Percentiles rank a stretch among this genome's conserved stretches.
These are phyloP conservation scores for Colletotrichum limetticola DNA, from an alignment of 2,329 filamentous ascomycete species.

Conservation along the genomic window DNA sequence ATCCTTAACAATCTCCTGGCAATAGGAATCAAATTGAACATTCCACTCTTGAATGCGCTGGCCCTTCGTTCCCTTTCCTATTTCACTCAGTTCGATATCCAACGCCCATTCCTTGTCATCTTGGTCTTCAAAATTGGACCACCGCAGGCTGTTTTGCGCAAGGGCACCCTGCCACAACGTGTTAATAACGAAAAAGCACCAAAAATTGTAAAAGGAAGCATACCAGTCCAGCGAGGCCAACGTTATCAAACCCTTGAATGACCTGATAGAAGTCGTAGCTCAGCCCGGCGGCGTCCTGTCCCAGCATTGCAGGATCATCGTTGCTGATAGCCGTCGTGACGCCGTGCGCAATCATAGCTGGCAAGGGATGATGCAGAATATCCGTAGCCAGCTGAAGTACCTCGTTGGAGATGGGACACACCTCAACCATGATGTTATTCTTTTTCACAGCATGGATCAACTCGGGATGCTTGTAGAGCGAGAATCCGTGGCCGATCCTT, in stretches of 20 bases:
- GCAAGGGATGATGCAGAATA: conserved; percentile 3
- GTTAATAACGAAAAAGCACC: not conserved
- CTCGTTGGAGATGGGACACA: not conserved
- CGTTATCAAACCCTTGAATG: not conserved
- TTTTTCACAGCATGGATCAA: not conserved
- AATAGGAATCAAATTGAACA: not conserved
- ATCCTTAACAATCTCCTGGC: not conserved
- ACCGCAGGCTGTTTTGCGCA: not conserved
- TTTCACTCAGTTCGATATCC: not conserved
- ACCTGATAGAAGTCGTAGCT: conserved; percentile 73
- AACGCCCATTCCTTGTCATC: not conserved
- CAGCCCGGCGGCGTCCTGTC: not conserved
- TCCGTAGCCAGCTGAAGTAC: conserved; percentile 65
- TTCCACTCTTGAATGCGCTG: not conserved
- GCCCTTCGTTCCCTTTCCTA: not conserved
- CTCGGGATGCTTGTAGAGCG: not conserved
- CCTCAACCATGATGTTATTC: not conserved
- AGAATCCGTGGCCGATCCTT: not conserved
- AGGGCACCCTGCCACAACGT: not conserved
- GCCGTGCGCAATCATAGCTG: conserved; percentile 77
- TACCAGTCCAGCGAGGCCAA: not conserved
- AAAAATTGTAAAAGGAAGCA: fast-evolving
- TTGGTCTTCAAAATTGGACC: not conserved
- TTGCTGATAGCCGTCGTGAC: conserved; percentile 88
- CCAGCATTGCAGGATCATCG: conserved; percentile 90